phyloP scores from a whole-genome alignment of 2,329 filamentous ascomycete genomes.

The Ascochyta koolunga region DNA sequence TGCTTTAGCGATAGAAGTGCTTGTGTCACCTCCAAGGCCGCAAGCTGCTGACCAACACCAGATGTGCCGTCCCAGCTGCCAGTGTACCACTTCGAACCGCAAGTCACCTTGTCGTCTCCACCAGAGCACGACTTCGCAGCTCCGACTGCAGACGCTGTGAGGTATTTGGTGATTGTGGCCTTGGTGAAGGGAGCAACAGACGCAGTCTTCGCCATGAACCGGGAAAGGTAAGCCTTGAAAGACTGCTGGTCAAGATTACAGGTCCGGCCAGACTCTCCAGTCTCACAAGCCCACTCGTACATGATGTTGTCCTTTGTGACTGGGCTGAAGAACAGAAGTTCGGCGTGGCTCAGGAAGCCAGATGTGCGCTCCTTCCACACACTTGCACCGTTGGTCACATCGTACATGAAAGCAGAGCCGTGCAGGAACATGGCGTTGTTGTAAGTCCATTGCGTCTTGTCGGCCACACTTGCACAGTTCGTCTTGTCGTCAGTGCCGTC shows the following conservation, averaged over 20 bases:
- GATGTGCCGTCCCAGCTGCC: conserved; percentile 50
- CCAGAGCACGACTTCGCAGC: conserved; percentile 54
- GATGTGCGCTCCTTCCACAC: conserved; percentile 65
- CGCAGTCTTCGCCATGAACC: conserved; percentile 62
- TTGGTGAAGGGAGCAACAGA: conserved; percentile 52
- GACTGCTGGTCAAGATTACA: conserved; percentile 75
- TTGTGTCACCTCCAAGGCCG: conserved; percentile 54
- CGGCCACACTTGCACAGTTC: conserved; percentile 57
- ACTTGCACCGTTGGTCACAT: conserved; percentile 51
- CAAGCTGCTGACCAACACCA: conserved; percentile 54
- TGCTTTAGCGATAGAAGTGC: conserved; percentile 48
- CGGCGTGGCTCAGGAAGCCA: conserved; percentile 61
- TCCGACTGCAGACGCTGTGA: conserved; percentile 50
- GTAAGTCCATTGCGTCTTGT: conserved; percentile 64
- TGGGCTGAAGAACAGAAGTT: conserved; percentile 60
- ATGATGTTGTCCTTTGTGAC: conserved; percentile 61
- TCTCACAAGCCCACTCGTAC: conserved; percentile 72
- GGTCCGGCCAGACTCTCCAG: conserved; percentile 43
- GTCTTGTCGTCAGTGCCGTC: conserved; percentile 60
- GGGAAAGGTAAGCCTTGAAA: conserved; percentile 77
- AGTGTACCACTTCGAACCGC: conserved; percentile 55
- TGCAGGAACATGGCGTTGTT: conserved; percentile 62
- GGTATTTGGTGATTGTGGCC: conserved; percentile 45
- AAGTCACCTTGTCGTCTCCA: conserved; percentile 47
- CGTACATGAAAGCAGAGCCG: conserved; percentile 64